These are phyloP conservation scores for Trichoderma breve DNA, from an alignment of 2,329 filamentous ascomycete species.

Conservation along the genomic window DNA sequence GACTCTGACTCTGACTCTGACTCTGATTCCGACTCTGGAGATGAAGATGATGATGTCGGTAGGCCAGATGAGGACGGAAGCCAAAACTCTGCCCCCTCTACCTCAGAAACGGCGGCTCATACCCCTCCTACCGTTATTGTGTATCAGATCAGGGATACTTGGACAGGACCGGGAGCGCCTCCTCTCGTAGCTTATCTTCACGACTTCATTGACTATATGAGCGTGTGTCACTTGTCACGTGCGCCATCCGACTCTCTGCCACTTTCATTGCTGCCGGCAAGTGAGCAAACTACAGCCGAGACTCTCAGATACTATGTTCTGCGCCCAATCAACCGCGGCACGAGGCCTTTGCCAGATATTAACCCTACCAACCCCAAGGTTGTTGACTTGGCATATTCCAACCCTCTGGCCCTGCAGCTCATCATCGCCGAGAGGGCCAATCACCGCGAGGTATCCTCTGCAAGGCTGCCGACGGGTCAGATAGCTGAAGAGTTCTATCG, in stretches of 20 bases:
- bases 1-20: neutral
- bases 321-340: conserved; percentile 47
- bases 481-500: conserved; percentile 38
- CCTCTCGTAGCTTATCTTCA: neutral
- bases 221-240: neutral
- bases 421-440: conserved; percentile 46
- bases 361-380: conserved; percentile 48
- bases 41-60: neutral
- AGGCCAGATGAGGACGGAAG: neutral
- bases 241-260: conserved; percentile 22
- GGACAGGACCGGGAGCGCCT: neutral
- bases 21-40: neutral
- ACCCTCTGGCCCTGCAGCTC: conserved; percentile 45
- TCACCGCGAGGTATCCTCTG: conserved; percentile 36
- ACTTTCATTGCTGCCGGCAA: conserved; percentile 32
- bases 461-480: conserved; percentile 28
- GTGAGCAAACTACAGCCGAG: conserved; percentile 40
- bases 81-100: neutral
- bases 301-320: conserved; percentile 46
- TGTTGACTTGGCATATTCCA: conserved; percentile 45
- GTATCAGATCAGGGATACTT: neutral
- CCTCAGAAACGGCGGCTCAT: neutral
- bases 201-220: neutral
- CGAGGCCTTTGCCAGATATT: conserved; percentile 45
- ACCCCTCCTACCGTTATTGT: neutral